Percentiles rank a stretch among this genome's conserved stretches.
These are phyloP conservation scores for Penicillium palitans DNA, from an alignment of 2,329 filamentous ascomycete genomes.

Conservation along the genomic window DNA sequence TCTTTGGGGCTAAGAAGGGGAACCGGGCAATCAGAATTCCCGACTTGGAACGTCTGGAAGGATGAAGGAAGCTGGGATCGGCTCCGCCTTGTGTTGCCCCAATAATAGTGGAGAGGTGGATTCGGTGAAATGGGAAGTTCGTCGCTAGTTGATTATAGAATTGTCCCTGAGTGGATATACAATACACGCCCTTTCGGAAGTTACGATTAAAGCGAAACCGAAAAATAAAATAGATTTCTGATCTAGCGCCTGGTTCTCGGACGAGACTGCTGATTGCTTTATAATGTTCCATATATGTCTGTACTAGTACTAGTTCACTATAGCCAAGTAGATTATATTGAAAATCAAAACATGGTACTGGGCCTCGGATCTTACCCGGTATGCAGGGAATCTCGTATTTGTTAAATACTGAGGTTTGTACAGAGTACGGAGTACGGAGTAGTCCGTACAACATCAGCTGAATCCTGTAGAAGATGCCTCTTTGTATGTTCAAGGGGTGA, in stretches of 20 bases:
- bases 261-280: slow-evolving; percentile 15
- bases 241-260: slow-evolving; percentile 20
- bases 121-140: slow-evolving; percentile 1
- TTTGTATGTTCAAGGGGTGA: background rate
- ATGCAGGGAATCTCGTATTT: slow-evolving; percentile 11
- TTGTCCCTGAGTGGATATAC: background rate
- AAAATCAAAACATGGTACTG: background rate
- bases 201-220: slow-evolving; percentile 10
- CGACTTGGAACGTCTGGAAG: slow-evolving; percentile 28
- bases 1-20: slow-evolving; percentile 16
- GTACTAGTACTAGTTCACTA: background rate
- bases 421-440: background rate
- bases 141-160: background rate
- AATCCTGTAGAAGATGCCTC: background rate
- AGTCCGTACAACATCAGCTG: background rate
- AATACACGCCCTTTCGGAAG: slow-evolving; percentile 12
- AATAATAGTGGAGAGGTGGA: slow-evolving; percentile 9
- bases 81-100: slow-evolving; percentile 12
- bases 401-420: background rate
- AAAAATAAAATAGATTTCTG: background rate
- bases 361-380: slow-evolving; percentile 6
- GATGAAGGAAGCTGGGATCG: slow-evolving; percentile 25
- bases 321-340: background rate
- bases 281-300: background rate
- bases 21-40: slow-evolving; percentile 17